phyloP scores from a whole-genome alignment of 495 filamentous ascomycete species.

The Xylaria curta region DNA sequence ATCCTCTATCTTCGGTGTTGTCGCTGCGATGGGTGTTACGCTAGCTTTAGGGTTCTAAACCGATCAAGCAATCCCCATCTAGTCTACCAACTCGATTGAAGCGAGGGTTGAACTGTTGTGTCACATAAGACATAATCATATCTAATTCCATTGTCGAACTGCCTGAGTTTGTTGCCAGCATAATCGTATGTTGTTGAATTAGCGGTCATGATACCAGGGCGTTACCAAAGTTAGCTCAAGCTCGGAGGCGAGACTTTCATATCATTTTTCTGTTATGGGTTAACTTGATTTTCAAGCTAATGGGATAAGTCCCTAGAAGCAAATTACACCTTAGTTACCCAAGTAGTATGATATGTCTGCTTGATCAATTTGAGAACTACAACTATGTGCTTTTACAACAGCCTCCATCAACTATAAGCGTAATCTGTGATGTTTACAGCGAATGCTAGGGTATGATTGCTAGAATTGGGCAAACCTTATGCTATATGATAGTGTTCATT shows the following conservation, averaged over 20 bases:
- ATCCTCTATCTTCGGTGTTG: conserved; percentile 35
- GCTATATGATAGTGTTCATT: not conserved
- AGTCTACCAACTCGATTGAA: not conserved
- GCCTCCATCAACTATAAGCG: not conserved
- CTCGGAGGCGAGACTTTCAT: not conserved
- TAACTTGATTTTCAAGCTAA: not conserved
- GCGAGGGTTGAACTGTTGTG: not conserved
- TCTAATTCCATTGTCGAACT: conserved; percentile 30
- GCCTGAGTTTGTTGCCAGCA: conserved; percentile 3
- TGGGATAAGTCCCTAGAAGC: not conserved
- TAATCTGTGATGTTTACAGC: not conserved
- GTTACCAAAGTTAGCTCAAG: not conserved
- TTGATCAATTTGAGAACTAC: not conserved
- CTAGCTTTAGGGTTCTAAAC: conserved; percentile 36
- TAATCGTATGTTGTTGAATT: conserved; percentile 6
- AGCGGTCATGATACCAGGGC: conserved; percentile 20
- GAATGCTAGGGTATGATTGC: not conserved
- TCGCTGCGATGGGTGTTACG: conserved; percentile 33
- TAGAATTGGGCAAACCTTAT: not conserved
- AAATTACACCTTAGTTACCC: not conserved
- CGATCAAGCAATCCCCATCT: not conserved
- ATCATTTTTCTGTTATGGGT: not conserved
- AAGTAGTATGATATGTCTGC: not conserved
- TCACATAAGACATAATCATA: conserved; percentile 4
- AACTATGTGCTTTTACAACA: not conserved